phyloP scores from a whole-genome alignment of 345 rosid genomes.

The Leavenworthia alabamica region DNA sequence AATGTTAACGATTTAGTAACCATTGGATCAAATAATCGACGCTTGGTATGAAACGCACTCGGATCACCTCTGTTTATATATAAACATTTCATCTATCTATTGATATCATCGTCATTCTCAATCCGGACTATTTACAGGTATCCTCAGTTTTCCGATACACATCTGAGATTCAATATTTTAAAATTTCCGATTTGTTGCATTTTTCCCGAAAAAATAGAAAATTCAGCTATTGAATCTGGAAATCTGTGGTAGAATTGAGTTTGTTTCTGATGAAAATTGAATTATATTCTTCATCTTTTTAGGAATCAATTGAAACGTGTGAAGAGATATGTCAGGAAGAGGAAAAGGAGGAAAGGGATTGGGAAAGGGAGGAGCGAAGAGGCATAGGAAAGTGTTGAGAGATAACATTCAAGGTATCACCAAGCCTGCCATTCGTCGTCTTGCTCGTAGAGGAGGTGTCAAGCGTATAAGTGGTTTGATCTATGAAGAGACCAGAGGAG shows the following conservation, averaged over 20 bases:
- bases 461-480: conserved; percentile 54
- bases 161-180: neutral
- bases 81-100: neutral
- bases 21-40: conserved; percentile 12
- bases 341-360: conserved; percentile 65
- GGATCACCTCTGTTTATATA: conserved; percentile 1
- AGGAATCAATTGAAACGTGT: neutral
- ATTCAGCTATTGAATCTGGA: neutral
- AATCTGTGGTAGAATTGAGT: neutral
- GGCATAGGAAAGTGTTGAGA: conserved; percentile 52
- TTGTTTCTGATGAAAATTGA: neutral
- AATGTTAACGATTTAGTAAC: neutral
- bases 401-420: conserved; percentile 59
- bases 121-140: neutral
- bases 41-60: neutral
- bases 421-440: conserved; percentile 47
- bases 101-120: too few species aligned
- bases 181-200: neutral
- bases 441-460: conserved; percentile 55
- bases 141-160: neutral
- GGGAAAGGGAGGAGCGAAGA: conserved; percentile 66
- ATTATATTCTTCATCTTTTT: neutral
- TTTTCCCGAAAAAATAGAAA: neutral
- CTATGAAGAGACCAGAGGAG: conserved; percentile 55
- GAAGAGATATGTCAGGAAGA: conserved; percentile 47